Percentiles rank a stretch among this genome's conserved stretches.
Conservation (phyloP, 345 rosid species). For the Capsella bursapastoris region DNA sequence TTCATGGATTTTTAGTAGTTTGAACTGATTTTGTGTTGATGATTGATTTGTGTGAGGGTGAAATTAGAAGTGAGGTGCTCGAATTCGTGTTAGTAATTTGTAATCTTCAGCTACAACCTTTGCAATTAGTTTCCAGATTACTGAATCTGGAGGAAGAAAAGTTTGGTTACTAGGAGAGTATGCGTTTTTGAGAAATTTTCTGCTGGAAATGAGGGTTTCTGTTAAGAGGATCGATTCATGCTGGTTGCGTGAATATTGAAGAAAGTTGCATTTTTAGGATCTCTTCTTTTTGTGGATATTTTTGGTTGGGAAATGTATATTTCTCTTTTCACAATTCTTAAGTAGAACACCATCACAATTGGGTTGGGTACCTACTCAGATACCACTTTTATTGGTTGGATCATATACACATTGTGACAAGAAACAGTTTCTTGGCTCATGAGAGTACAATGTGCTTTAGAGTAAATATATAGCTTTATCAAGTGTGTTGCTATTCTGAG, state of each 20-base stretch:
- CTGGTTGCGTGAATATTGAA: constrained; percentile 11
- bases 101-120: constrained; percentile 4
- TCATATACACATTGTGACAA: constrained; percentile 23
- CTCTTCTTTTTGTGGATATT: neutral
- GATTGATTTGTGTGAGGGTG: neutral
- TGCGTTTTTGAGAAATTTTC: constrained; percentile 1
- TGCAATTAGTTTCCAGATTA: constrained; percentile 18
- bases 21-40: constrained; percentile 15
- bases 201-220: constrained; percentile 41
- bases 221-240: constrained; percentile 30
- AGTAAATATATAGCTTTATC: neutral
- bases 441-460: neutral
- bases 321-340: neutral
- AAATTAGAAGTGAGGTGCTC: neutral
- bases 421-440: constrained; percentile 3
- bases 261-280: constrained; percentile 4
- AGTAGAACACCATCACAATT: neutral
- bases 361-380: neutral
- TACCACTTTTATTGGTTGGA: neutral
- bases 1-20: neutral
- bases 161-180: constrained; percentile 6
- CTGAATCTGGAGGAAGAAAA: constrained; percentile 32
- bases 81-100: neutral
- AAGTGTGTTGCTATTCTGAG: neutral
- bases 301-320: neutral